A percentile compares a stretch with the other conserved stretches of the same genome.
phyloP scores from a whole-genome alignment of 306 rosid species.

The Casuarina glauca region DNA sequence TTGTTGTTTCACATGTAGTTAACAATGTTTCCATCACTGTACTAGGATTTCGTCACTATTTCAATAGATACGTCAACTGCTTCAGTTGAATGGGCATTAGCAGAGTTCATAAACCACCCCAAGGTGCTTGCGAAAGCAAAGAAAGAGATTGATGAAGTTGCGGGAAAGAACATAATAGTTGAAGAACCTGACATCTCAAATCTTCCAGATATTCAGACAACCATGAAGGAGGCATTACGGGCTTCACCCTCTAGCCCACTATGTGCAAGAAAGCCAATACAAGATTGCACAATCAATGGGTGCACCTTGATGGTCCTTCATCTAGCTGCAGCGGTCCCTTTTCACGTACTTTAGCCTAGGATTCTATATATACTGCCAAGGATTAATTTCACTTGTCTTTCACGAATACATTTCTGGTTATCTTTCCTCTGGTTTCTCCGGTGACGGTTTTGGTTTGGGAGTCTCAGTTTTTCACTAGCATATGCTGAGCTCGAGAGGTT shows the following conservation, averaged over 20 bases:
- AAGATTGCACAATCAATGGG: conserved; percentile 32
- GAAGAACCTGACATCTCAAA: conserved; percentile 45
- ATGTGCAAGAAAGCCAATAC: conserved; percentile 34
- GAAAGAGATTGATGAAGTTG: conserved; percentile 40
- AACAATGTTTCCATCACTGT: no score
- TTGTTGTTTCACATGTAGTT: no score
- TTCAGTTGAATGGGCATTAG: conserved; percentile 41
- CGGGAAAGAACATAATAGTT: conserved; percentile 34
- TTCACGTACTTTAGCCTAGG: no score
- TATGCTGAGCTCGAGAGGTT: conserved; percentile 57
- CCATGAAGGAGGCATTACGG: conserved; percentile 50
- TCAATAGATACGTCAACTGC: conserved; percentile 39
- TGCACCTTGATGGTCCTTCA: conserved; percentile 31
- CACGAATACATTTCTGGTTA: no score
- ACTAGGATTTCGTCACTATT: conserved; percentile 47
- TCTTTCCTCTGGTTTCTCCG: no score
- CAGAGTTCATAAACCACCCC: conserved; percentile 51
- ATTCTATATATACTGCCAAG: no score
- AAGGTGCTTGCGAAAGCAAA: conserved; percentile 37
- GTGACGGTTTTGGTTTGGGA: no score
- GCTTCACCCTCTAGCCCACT: conserved; percentile 54
- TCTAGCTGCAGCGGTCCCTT: conserved; percentile 35
- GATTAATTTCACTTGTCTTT: no score
- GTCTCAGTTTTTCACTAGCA: no score
- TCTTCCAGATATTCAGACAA: conserved; percentile 54